These are phyloP conservation scores for Tetracladium setigerum DNA, from an alignment of 495 filamentous ascomycete species.

Conservation along the genomic window DNA sequence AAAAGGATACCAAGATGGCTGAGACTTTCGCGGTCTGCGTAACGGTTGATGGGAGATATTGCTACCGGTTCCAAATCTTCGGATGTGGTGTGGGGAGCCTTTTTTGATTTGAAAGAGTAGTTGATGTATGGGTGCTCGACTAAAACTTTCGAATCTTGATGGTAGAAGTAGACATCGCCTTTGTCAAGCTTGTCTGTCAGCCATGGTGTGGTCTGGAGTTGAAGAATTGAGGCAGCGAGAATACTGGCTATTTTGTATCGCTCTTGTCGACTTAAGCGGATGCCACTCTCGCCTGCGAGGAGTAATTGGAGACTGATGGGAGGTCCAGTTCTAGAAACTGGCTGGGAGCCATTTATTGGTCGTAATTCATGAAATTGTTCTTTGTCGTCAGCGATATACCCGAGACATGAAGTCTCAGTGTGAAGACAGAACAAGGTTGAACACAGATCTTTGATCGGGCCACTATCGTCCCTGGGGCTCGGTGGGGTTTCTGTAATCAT, in stretches of 20 bases:
- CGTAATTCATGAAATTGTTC: neutral
- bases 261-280: constrained; percentile 7
- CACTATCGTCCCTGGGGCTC: too few relatives aligned
- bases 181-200: constrained; percentile 15
- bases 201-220: constrained; percentile 24
- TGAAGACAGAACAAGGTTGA: neutral
- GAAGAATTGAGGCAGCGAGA: constrained; percentile 22
- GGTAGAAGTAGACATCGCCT: constrained; percentile 19
- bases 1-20: constrained; percentile 18
- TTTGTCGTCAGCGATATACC: constrained; percentile 3
- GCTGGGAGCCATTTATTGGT: neutral
- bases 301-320: constrained; percentile 4
- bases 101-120: constrained; percentile 2
- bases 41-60: neutral
- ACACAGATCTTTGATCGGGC: constrained; percentile 4
- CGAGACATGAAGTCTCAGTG: neutral
- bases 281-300: neutral
- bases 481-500: too few relatives aligned
- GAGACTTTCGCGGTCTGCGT: constrained; percentile 1
- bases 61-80: neutral
- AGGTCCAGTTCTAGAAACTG: neutral
- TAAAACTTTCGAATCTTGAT: constrained; percentile 1
- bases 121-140: constrained; percentile 9
- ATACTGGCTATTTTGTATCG: constrained; percentile 21
- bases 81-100: neutral